Base-by-base conservation (phyloP, 208 protist genomes). In the Borovskyia barvae region DNA sequence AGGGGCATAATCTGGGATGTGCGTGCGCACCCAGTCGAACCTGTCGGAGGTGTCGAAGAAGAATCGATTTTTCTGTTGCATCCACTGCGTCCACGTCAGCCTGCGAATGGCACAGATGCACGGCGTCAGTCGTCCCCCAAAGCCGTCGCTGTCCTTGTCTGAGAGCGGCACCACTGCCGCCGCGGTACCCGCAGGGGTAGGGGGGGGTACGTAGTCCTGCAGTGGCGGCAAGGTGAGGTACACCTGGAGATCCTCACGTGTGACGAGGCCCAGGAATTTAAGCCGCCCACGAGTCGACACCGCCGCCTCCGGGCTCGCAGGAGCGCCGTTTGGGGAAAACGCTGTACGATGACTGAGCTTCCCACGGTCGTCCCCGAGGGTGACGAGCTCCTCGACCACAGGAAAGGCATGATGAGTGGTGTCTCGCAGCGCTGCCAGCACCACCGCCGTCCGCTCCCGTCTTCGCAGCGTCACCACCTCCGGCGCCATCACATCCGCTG, bases 331-430 rank as follows among this genome's bases (percentile, higher is more conserved):
- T n/a, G n/a, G n/a, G n/a, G n/a, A n/a, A n/a, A n/a, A n/a, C n/a
- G n/a, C n/a, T n/a, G n/a, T n/a, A n/a, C n/a, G 19, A 6, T 35
- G 2, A 36, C 5, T 2, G 49, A 41, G 17, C 8, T 53, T 50
- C 5, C 9, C 25, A 5, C n/a, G 14, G 7, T 50, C 53, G 24
- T 45, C 24, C 3, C 14, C 35, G n/a, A 1, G 36, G 20, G 20
- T 29, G 29, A 19, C 26, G 43, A 59, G 47, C 1, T 79, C 66
- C 26, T 68, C 75, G 28, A 91, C 86, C 0, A 98, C 81, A 0
- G 97, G 94, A 50, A 98, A 98, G 47, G 89, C 94, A 64, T 98
- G 88, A 55, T 98, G 92, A 3, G 64, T 83, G 47, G 71, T 92
- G 7, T 82, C 52, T 14, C 77, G 67, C 37, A 97, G 55, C 8